Conservation (phyloP, 495 filamentous ascomycete species). For the Immersiella caudata region DNA sequence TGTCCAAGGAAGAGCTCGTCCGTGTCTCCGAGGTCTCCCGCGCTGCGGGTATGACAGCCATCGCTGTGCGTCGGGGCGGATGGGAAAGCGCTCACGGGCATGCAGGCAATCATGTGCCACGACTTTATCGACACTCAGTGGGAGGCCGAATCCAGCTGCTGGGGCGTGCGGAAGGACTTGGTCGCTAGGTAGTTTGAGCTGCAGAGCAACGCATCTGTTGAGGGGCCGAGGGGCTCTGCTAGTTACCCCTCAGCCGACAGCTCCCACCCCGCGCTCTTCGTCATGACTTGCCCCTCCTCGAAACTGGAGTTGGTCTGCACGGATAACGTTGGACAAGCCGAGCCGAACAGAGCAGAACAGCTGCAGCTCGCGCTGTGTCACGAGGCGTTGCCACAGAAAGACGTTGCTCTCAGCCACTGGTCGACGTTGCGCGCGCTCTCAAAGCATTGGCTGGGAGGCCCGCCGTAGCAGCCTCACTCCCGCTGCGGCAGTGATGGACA, state of each 20-base stretch:
- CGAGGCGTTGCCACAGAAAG: conserved; percentile 17
- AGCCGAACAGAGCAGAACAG: not conserved
- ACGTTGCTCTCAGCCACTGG: conserved; percentile 18
- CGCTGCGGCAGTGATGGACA: conserved; percentile 10
- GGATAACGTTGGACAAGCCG: conserved; percentile 6
- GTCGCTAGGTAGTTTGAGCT: not conserved
- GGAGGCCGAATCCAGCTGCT: not conserved
- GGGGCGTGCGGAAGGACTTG: not conserved
- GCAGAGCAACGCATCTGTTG: conserved; percentile 6
- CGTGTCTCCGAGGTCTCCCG: conserved; percentile 10
- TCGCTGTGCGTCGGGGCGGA: not conserved
- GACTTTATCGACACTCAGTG: not conserved
- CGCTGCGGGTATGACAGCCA: conserved; percentile 15
- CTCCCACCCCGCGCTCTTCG: conserved; percentile 17
- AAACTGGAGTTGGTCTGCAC: not conserved
- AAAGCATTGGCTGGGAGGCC: conserved; percentile 10
- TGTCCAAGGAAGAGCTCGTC: not conserved
- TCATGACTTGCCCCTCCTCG: conserved; percentile 15
- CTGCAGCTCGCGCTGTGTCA: conserved; percentile 8
- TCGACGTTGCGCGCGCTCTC: not conserved
- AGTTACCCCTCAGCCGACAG: conserved; percentile 13
- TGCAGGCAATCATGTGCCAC: conserved; percentile 19
- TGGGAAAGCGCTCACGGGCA: not conserved
- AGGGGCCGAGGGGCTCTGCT: conserved; percentile 11
- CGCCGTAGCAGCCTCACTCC: conserved; percentile 14